Evolutionary conservation across 2,329 filamentous ascomycete species (phyloP).

Genomic region (Xylaria arbuscula): DNA sequence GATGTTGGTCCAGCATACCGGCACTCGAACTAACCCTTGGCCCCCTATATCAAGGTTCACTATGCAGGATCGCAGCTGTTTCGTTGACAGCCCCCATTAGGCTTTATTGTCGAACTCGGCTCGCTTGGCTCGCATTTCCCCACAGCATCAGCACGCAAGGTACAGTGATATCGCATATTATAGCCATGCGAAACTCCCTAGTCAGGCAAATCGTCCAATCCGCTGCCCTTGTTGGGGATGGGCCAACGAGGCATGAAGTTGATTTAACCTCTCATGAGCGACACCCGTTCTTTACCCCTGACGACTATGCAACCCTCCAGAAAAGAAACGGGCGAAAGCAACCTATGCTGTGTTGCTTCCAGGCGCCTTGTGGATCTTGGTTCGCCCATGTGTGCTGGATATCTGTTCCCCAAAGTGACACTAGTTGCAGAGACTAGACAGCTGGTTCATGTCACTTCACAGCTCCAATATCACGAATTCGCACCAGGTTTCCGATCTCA

Average conservation of each 20-base stretch:
- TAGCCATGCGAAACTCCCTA: slow-evolving; percentile 16
- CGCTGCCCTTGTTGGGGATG: slow-evolving; percentile 5
- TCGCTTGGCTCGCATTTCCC: slow-evolving; percentile 19
- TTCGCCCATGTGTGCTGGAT: slow-evolving; percentile 20
- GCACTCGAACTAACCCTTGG: slow-evolving; percentile 15
- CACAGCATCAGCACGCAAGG: slow-evolving; percentile 23
- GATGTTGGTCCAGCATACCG: not conserved
- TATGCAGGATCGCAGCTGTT: slow-evolving; percentile 19
- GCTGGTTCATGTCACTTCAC: slow-evolving; percentile 23
- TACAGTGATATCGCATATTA: not conserved
- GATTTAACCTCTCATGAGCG: slow-evolving; percentile 18
- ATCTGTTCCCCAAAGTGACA: slow-evolving; percentile 3
- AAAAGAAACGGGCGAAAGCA: not conserved
- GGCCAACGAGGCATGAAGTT: slow-evolving; percentile 11
- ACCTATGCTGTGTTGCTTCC: slow-evolving; percentile 2
- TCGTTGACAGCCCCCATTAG: slow-evolving; percentile 6
- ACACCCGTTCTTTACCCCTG: slow-evolving; percentile 13
- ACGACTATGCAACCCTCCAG: not conserved
- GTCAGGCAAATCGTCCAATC: slow-evolving; percentile 18
- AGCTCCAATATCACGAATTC: slow-evolving; percentile 9
- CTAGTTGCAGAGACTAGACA: slow-evolving; percentile 18
- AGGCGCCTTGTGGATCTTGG: slow-evolving; percentile 25
- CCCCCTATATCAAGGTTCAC: not conserved
- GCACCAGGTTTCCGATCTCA: slow-evolving; percentile 5
- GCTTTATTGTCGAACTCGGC: slow-evolving; percentile 5